These are phyloP conservation scores for Ophiostoma ulmi DNA, from an alignment of 2,329 filamentous ascomycete species.

Conservation along the genomic window DNA sequence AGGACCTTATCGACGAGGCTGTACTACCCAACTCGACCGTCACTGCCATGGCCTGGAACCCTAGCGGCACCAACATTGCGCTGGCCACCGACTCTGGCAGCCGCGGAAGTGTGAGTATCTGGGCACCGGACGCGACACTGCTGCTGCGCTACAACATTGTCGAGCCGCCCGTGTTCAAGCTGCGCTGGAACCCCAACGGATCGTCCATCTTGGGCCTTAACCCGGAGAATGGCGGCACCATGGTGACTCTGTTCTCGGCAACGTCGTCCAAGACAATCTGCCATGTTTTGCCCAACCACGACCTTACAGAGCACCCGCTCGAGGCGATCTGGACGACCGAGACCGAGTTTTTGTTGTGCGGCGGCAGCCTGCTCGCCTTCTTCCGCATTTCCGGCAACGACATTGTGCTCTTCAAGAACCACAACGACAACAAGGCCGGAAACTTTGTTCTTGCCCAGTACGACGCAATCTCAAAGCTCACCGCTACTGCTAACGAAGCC, in stretches of 20 bases:
- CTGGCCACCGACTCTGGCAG: conserved; percentile 53
- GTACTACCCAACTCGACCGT: conserved; percentile 49
- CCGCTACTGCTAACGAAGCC: conserved; percentile 56
- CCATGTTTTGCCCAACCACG: conserved; percentile 47
- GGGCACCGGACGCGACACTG: conserved; percentile 49
- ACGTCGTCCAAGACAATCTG: conserved; percentile 42
- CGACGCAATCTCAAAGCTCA: conserved; percentile 49
- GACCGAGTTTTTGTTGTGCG: conserved; percentile 54
- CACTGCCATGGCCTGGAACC: conserved; percentile 58
- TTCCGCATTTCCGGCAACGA: conserved; percentile 45
- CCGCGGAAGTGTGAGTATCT: conserved; percentile 52
- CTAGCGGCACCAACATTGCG: conserved; percentile 51
- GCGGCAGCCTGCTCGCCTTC: conserved; percentile 49
- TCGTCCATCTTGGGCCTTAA: conserved; percentile 54
- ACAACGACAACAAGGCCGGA: conserved; percentile 51
- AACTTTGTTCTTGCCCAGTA: conserved; percentile 52
- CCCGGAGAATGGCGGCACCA: conserved; percentile 48
- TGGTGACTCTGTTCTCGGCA: conserved; percentile 52
- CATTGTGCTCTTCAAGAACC: conserved; percentile 46
- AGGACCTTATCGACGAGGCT: conserved; percentile 50
- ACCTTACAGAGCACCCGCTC: conserved; percentile 47
- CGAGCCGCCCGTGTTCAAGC: conserved; percentile 57
- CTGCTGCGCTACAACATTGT: conserved; percentile 52
- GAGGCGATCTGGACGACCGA: conserved; percentile 58
- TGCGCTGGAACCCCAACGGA: conserved; percentile 56